phyloP scores from a whole-genome alignment of 2,329 filamentous ascomycete species.

The Dendryphion nanum region DNA sequence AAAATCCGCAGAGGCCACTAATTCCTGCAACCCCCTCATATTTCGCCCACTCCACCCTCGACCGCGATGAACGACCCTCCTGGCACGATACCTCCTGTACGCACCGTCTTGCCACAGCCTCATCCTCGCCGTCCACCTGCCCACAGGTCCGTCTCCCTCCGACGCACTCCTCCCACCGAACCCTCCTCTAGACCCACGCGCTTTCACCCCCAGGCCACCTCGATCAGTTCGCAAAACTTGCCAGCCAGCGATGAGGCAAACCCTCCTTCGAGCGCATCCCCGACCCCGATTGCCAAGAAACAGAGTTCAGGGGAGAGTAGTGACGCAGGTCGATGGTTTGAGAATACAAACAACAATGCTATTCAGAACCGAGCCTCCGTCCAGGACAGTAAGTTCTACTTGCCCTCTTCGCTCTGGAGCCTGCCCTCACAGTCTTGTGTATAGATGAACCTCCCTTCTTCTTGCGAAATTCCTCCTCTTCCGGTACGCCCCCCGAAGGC shows the following conservation, averaged over 20 bases:
- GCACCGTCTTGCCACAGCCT: constrained; percentile 1
- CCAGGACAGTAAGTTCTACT: constrained; percentile 40
- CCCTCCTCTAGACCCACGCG: constrained; percentile 1
- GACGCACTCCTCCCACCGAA: constrained; percentile 34
- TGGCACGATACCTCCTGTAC: constrained; percentile 13
- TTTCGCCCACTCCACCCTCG: too few species aligned
- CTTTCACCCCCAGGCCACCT: constrained; percentile 9
- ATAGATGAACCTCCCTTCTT: constrained; percentile 46
- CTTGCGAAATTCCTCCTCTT: constrained; percentile 46
- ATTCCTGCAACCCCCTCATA: too few species aligned
- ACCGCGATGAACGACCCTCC: constrained; percentile 24
- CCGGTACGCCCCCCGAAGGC: constrained; percentile 41
- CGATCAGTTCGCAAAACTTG: constrained; percentile 20
- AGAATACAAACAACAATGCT: constrained; percentile 51
- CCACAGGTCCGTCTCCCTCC: constrained; percentile 47
- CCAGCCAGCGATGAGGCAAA: constrained; percentile 37
- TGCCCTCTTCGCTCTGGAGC: background rate
- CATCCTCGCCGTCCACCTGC: constrained; percentile 46
- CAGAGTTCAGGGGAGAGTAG: constrained; percentile 52
- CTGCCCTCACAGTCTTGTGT: too few species aligned
- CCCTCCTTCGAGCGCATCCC: constrained; percentile 42
- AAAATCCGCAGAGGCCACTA: too few species aligned
- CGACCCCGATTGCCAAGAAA: constrained; percentile 32
- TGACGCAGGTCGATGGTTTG: constrained; percentile 53
- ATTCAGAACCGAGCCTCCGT: constrained; percentile 37